phyloP scores from a whole-genome alignment of 75 land plant genomes.

The Pinus tabuliformis region DNA sequence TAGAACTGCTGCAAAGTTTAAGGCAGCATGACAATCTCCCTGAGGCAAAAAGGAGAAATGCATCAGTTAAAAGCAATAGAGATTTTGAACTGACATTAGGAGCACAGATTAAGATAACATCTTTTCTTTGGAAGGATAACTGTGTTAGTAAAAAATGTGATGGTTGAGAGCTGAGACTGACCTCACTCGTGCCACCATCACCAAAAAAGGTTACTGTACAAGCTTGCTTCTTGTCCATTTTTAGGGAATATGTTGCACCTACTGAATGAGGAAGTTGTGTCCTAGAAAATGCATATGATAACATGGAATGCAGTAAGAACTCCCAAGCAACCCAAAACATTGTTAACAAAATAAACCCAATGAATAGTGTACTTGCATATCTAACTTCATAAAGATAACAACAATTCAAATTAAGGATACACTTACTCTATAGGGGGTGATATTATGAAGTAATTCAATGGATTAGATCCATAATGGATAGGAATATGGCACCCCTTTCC shows the following conservation, averaged over 20 bases:
- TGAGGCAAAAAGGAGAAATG: slow-evolving; percentile 10
- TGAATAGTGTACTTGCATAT: not conserved
- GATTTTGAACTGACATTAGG: not conserved
- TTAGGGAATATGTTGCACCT: slow-evolving; percentile 87
- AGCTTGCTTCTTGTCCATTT: slow-evolving; percentile 78
- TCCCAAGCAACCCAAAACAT: not conserved
- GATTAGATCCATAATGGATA: slow-evolving; percentile 86
- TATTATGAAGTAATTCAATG: slow-evolving; percentile 79
- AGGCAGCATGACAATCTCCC: slow-evolving; percentile 93
- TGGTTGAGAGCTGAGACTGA: slow-evolving; percentile 11
- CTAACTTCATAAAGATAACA: not conserved
- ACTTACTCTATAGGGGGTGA: slow-evolving; percentile 92
- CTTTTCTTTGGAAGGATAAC: not conserved
- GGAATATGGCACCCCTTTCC: slow-evolving; percentile 99
- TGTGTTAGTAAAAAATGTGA: not conserved
- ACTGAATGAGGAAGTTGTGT: slow-evolving; percentile 96
- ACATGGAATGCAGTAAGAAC: not conserved
- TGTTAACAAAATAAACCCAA: not conserved
- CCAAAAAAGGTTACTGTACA: slow-evolving; percentile 82
- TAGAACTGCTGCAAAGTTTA: slow-evolving; percentile 90
- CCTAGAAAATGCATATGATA: slow-evolving; percentile 26
- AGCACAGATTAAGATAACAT: not conserved
- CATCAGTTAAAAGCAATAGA: not conserved
- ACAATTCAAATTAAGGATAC: not conserved
- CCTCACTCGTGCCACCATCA: slow-evolving; percentile 94